Conservation (phyloP, 495 filamentous ascomycete genomes). For the Thozetella sp. region DNA sequence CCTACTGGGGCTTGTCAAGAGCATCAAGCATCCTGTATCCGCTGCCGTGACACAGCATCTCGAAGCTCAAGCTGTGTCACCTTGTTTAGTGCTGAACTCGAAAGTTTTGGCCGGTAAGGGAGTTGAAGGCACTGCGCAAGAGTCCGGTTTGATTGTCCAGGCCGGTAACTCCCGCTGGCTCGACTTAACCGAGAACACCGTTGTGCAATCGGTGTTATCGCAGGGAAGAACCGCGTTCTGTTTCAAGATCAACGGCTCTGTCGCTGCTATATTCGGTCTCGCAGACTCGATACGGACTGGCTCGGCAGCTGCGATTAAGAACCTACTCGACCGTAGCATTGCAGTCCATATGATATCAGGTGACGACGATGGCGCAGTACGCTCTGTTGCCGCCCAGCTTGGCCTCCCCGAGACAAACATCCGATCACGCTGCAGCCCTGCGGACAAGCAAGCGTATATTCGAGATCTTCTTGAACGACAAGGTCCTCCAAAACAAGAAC, state of each 20-base stretch:
- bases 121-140: constrained; percentile 30
- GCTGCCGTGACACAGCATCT: constrained; percentile 56
- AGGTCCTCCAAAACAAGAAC: constrained; percentile 11
- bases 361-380: constrained; percentile 65
- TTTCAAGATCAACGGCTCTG: constrained; percentile 50
- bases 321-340: constrained; percentile 58
- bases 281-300: constrained; percentile 61
- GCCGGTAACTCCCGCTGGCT: constrained; percentile 72
- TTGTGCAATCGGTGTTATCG: constrained; percentile 43
- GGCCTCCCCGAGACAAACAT: constrained; percentile 50
- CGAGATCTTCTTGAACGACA: constrained; percentile 35
- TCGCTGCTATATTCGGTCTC: constrained; percentile 62
- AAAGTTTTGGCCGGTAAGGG: constrained; percentile 52
- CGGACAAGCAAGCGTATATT: constrained; percentile 66
- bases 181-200: constrained; percentile 27
- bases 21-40: constrained; percentile 72
- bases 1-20: constrained; percentile 38
- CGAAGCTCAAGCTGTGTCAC: constrained; percentile 22
- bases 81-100: constrained; percentile 36
- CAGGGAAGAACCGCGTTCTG: constrained; percentile 64
- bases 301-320: constrained; percentile 44
- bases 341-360: constrained; percentile 68
- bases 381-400: constrained; percentile 51
- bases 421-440: constrained; percentile 54
- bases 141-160: constrained; percentile 31